phyloP scores from a whole-genome alignment of 768 basidiomycete genomes.

The Ramaria sp. region DNA sequence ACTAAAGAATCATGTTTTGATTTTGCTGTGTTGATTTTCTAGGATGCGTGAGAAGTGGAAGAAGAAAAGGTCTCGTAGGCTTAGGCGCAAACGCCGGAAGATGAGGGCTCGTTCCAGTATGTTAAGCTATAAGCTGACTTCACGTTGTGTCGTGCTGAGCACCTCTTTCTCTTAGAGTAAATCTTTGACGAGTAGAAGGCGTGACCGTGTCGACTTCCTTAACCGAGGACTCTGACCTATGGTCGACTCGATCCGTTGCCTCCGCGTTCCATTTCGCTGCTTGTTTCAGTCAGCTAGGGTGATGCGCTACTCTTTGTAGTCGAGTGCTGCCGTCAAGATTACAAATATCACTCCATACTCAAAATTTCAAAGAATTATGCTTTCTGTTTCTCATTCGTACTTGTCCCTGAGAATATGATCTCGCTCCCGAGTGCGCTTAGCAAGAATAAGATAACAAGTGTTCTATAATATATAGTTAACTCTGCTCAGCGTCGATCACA shows the following conservation, averaged over 20 bases:
- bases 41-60: constrained; percentile 97
- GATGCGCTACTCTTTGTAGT: not conserved
- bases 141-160: not conserved
- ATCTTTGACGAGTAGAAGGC: not conserved
- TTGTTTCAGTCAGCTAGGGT: not conserved
- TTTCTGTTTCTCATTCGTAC: no score
- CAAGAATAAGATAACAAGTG: not conserved
- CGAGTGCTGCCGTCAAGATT: not conserved
- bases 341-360: not conserved
- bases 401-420: no score
- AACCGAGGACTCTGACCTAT: not conserved
- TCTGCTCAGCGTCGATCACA: no score
- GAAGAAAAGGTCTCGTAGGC: constrained; percentile 89
- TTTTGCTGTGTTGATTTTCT: not conserved
- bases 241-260: not conserved
- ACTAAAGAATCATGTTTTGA: not conserved
- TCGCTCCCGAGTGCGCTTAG: no score
- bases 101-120: constrained; percentile 90
- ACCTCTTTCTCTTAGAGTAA: not conserved
- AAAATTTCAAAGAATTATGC: no score
- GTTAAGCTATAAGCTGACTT: constrained; percentile 22
- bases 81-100: constrained; percentile 91
- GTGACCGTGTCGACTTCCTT: not conserved
- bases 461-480: constrained; percentile 63
- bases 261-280: not conserved